These are phyloP conservation scores for Suhomyces xylopsoci DNA, from an alignment of 805 yeast species.

Conservation along the genomic window DNA sequence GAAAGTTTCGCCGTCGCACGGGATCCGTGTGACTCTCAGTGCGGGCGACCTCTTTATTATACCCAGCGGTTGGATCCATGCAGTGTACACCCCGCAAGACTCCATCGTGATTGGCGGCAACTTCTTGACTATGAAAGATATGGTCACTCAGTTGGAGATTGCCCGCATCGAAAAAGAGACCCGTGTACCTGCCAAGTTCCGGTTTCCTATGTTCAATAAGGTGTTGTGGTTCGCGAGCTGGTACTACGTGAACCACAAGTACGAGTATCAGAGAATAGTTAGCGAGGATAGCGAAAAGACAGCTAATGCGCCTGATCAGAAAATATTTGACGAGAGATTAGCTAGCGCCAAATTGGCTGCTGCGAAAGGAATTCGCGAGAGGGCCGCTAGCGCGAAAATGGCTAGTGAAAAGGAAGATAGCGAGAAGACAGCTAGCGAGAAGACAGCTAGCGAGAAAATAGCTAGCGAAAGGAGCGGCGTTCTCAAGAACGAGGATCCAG, in stretches of 20 bases:
- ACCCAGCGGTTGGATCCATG: slow-evolving; percentile 93
- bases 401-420: not conserved
- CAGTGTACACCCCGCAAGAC: slow-evolving; percentile 80
- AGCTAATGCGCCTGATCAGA: not conserved
- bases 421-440: not conserved
- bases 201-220: slow-evolving; percentile 72
- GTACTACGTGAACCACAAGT: slow-evolving; percentile 32
- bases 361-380: not conserved
- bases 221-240: slow-evolving; percentile 68
- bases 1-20: slow-evolving; percentile 30
- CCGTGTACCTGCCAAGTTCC: slow-evolving; percentile 69
- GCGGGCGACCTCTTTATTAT: slow-evolving; percentile 76
- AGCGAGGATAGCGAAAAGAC: not conserved
- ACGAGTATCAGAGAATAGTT: not conserved
- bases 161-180: slow-evolving; percentile 63
- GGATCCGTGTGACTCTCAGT: slow-evolving; percentile 50
- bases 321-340: not conserved
- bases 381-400: not conserved
- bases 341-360: not conserved
- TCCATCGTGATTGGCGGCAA: slow-evolving; percentile 87
- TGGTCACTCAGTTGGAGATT: slow-evolving; percentile 61
- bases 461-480: not conserved
- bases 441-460: not conserved
- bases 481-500: not conserved
- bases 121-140: slow-evolving; percentile 63